phyloP scores from a whole-genome alignment of 1,284 basidiomycete species.

The Fomitiporia mediterranea region DNA sequence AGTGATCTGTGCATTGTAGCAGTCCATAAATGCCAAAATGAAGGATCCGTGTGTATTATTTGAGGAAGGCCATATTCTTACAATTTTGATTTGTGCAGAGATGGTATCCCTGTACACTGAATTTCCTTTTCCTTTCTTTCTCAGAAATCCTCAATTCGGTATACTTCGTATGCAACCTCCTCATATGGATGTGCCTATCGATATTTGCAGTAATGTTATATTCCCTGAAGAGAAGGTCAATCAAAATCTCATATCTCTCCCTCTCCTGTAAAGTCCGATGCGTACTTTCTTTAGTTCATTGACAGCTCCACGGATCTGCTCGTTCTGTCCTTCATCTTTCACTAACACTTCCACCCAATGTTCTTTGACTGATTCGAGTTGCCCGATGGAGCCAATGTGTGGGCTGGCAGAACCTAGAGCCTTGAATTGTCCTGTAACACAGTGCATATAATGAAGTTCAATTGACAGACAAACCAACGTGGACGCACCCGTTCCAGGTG shows the following conservation, averaged over 20 bases:
- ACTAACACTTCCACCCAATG: constrained; percentile 52
- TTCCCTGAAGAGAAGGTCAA: neutral
- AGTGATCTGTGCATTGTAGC: no score
- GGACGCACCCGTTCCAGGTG: constrained; percentile 42
- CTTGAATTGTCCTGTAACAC: constrained; percentile 42
- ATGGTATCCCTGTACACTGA: no score
- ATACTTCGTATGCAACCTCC: constrained; percentile 53
- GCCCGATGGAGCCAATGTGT: constrained; percentile 37
- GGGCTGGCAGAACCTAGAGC: constrained; percentile 41
- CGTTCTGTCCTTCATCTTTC: constrained; percentile 33
- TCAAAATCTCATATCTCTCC: neutral
- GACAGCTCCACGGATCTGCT: constrained; percentile 38
- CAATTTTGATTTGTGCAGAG: no score
- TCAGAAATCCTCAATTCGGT: constrained; percentile 45
- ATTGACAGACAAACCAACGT: neutral
- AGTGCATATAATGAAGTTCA: neutral
- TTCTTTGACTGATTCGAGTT: constrained; percentile 47
- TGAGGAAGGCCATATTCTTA: no score
- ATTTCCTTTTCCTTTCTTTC: no score
- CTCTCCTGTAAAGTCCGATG: constrained; percentile 6
- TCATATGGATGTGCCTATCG: constrained; percentile 52
- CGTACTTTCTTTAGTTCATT: constrained; percentile 44
- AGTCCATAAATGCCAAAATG: no score
- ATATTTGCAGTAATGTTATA: neutral
- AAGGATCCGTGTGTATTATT: no score